A percentile compares a stretch with the other conserved stretches of the same genome.
Conservation (phyloP, 345 rosid genomes). For the Turritis glabra region DNA sequence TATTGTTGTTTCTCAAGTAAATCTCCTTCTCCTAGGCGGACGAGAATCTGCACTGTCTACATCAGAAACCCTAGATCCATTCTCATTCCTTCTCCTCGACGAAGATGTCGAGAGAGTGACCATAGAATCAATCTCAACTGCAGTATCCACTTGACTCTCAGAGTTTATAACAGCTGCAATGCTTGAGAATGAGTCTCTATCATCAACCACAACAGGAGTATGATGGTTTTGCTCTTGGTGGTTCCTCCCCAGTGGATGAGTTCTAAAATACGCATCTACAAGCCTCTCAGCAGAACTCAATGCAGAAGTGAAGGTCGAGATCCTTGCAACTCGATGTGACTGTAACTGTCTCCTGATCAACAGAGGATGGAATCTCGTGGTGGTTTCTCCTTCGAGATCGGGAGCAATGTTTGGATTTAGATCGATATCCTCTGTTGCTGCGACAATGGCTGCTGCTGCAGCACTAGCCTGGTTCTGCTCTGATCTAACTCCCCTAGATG, state of each 20-base stretch:
- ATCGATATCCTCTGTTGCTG: conserved; percentile 59
- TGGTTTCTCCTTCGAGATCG: conserved; percentile 52
- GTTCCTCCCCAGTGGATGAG: conserved; percentile 58
- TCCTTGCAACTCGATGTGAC: conserved; percentile 55
- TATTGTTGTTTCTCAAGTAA: conserved; percentile 43
- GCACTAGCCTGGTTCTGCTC: conserved; percentile 58
- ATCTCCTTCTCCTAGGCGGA: conserved; percentile 74
- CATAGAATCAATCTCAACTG: conserved; percentile 82
- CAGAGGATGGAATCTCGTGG: conserved; percentile 53
- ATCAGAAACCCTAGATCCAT: conserved; percentile 71
- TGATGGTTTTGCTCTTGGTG: conserved; percentile 52
- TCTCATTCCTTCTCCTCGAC: conserved; percentile 70
- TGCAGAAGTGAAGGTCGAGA: conserved; percentile 51
- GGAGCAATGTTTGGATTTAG: conserved; percentile 49
- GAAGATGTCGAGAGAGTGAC: conserved; percentile 82
- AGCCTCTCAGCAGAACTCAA: conserved; percentile 58
- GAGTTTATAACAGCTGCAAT: conserved; percentile 86
- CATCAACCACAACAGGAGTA: conserved; percentile 66
- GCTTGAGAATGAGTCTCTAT: conserved; percentile 91
- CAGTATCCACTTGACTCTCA: conserved; percentile 79
- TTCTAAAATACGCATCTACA: conserved; percentile 57
- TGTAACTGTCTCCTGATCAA: conserved; percentile 61
- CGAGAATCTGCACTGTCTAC: conserved; percentile 84
- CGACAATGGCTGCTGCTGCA: conserved; percentile 41
- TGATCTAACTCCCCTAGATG: conserved; percentile 70